Conservation (phyloP, 192 early-diverging fungal species). For the Backusella westeae region DNA sequence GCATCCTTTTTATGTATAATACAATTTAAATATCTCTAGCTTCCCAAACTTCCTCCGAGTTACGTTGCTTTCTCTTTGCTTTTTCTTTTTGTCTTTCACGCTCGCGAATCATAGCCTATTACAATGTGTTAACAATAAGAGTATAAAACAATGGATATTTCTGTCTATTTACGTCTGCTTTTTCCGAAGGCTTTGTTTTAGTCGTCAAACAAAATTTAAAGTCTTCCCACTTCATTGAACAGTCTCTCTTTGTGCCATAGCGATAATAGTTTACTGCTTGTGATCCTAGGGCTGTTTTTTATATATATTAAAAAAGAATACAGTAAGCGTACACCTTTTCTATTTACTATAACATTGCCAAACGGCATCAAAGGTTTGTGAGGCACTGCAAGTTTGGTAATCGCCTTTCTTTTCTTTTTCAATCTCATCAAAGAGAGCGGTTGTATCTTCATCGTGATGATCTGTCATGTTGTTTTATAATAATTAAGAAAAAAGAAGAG, state of each 20-base stretch:
- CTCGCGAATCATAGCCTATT: constrained; percentile 20
- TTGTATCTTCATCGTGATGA: constrained; percentile 15
- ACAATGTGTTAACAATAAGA: neutral
- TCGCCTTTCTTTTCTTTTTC: constrained; percentile 21
- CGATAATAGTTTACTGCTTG: constrained; percentile 49
- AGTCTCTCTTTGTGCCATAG: constrained; percentile 44
- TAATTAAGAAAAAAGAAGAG: neutral
- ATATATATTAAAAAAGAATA: neutral
- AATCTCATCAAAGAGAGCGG: constrained; percentile 21
- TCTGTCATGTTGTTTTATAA: constrained; percentile 8
- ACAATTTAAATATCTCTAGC: constrained; percentile 8
- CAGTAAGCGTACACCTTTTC: too few species aligned
- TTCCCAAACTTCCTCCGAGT: constrained; percentile 49
- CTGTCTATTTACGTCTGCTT: constrained; percentile 35
- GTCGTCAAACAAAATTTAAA: constrained; percentile 47
- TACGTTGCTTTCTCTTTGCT: constrained; percentile 11
- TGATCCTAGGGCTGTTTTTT: constrained; percentile 37
- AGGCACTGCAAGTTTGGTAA: constrained; percentile 23
- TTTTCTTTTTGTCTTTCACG: constrained; percentile 15
- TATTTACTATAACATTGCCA: constrained; percentile 32
- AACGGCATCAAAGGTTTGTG: constrained; percentile 29
- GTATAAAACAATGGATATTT: neutral
- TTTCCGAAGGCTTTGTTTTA: constrained; percentile 41
- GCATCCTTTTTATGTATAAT: neutral
- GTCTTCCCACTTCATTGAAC: constrained; percentile 38